These are phyloP conservation scores for Cladosporium sp. DNA, from an alignment of 2,329 filamentous ascomycete species.

Conservation along the genomic window DNA sequence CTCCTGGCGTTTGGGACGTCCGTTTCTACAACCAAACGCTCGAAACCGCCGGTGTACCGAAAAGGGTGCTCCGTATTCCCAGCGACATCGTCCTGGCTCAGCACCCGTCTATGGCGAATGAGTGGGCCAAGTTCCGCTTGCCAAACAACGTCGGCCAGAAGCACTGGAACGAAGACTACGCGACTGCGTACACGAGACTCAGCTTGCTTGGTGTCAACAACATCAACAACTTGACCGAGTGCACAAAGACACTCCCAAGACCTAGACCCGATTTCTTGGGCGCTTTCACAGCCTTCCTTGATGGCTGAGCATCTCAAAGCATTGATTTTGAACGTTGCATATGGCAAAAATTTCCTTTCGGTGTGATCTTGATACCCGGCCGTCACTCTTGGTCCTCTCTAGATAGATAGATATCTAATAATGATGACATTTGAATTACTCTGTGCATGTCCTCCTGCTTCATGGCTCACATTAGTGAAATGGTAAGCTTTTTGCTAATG, in stretches of 20 bases:
- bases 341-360: not conserved
- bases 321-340: not conserved
- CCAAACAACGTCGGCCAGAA: conserved; percentile 22
- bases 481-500: not conserved
- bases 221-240: conserved; percentile 31
- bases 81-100: conserved; percentile 39
- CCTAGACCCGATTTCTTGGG: conserved; percentile 11
- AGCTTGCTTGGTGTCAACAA: conserved; percentile 32
- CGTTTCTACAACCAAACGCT: conserved; percentile 39
- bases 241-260: conserved; percentile 26
- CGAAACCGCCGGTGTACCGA: conserved; percentile 29
- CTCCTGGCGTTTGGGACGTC: conserved; percentile 42
- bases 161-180: conserved; percentile 30
- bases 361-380: not conserved
- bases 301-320: not conserved
- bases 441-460: not conserved
- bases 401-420: not conserved
- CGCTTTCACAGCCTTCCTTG: not conserved
- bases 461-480: not conserved
- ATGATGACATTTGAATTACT: not conserved
- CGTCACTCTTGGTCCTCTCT: not conserved
- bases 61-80: conserved; percentile 39
- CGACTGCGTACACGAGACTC: conserved; percentile 27
- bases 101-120: conserved; percentile 36
- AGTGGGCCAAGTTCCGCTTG: conserved; percentile 32